phyloP scores from a whole-genome alignment of 345 rosid genomes.

The Pelargonium nanum region DNA sequence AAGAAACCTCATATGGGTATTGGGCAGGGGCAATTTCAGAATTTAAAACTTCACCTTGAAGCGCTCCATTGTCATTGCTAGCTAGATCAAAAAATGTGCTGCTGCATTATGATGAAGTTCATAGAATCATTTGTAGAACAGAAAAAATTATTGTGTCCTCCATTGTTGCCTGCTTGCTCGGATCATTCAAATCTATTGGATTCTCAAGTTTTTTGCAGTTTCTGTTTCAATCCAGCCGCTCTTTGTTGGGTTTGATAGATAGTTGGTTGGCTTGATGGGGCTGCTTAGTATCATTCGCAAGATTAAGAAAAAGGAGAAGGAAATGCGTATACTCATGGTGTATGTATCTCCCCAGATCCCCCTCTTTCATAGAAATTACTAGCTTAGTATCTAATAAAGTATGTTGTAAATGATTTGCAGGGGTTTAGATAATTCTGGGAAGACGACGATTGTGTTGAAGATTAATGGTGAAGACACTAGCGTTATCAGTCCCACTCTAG shows the following conservation, averaged over 20 bases:
- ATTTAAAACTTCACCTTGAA: no score
- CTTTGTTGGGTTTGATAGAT: background rate
- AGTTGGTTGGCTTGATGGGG: constrained; percentile 23
- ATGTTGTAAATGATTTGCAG: constrained; percentile 18
- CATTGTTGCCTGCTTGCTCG: no score
- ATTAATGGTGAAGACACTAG: constrained; percentile 91
- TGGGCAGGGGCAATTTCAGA: no score
- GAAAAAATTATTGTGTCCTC: no score
- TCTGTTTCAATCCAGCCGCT: no score
- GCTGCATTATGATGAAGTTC: no score
- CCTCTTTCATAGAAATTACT: background rate
- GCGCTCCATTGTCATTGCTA: no score
- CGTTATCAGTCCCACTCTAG: constrained; percentile 83
- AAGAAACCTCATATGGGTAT: no score
- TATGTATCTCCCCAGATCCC: constrained; percentile 20
- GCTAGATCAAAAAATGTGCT: no score
- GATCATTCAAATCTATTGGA: no score
- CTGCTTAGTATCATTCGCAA: constrained; percentile 65
- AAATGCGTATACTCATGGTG: constrained; percentile 98
- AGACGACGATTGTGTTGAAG: constrained; percentile 86
- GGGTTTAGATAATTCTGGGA: constrained; percentile 91
- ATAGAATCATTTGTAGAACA: no score
- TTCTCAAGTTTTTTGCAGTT: no score
- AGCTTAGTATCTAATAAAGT: background rate
- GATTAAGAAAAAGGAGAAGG: constrained; percentile 88